Percentiles rank a stretch among this genome's conserved stretches.
phyloP scores from a whole-genome alignment of 805 yeast genomes.

The Blastobotrys chiropterorum region DNA sequence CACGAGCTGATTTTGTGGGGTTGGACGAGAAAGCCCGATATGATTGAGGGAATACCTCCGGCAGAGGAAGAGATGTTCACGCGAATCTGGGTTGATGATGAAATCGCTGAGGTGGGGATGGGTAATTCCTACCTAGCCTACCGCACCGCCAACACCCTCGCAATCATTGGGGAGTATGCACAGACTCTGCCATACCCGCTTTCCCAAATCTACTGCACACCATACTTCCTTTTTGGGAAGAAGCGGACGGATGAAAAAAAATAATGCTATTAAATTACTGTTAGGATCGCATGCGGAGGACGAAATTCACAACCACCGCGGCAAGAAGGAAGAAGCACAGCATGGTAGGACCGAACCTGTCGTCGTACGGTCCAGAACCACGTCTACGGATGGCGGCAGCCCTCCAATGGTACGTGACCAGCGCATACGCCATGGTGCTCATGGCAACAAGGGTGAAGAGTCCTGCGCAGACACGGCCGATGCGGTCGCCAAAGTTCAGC shows the following conservation, averaged over 20 bases:
- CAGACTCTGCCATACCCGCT: not conserved
- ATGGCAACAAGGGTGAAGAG: slow-evolving; percentile 92
- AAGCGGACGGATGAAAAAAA: not conserved
- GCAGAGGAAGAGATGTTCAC: not conserved
- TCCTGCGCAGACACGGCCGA: slow-evolving; percentile 90
- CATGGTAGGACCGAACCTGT: slow-evolving; percentile 97
- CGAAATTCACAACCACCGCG: slow-evolving; percentile 90
- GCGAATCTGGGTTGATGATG: not conserved
- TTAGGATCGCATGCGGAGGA: slow-evolving; percentile 53
- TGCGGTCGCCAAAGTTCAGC: slow-evolving; percentile 89
- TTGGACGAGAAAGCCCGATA: not conserved
- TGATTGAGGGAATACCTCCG: not conserved
- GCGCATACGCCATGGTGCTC: slow-evolving; percentile 96
- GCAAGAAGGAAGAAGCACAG: slow-evolving; percentile 86
- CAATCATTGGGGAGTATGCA: not conserved
- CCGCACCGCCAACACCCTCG: not conserved
- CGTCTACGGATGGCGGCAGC: slow-evolving; percentile 97
- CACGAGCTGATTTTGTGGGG: not conserved
- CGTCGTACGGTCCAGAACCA: slow-evolving; percentile 99
- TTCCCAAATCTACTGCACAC: not conserved
- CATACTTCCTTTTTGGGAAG: not conserved
- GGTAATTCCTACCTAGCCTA: not conserved
- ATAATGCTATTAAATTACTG: not conserved
- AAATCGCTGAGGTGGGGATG: not conserved
- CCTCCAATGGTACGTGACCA: slow-evolving; percentile 97